phyloP scores from a whole-genome alignment of 352 stramenopile genomes.

The Globisporangium sylvaticum region DNA sequence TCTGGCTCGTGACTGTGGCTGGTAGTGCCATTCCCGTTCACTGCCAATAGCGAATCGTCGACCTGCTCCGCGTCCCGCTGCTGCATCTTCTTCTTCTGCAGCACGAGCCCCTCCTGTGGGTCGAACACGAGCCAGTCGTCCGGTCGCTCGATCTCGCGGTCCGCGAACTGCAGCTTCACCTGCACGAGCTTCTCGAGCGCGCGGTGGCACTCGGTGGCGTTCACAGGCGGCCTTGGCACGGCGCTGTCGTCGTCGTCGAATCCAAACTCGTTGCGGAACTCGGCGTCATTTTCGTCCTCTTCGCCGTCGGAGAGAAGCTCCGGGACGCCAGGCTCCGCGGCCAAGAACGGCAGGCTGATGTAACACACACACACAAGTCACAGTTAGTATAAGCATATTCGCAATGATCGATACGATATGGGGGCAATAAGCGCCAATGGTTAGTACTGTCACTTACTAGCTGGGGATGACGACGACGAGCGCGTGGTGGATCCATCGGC shows the following conservation, averaged over 20 bases:
- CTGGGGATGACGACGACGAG: constrained; percentile 43
- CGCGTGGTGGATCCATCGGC: constrained; percentile 53
- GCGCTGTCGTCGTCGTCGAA: constrained; percentile 22
- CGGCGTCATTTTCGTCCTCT: constrained; percentile 15
- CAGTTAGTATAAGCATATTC: neutral
- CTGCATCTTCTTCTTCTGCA: constrained; percentile 37
- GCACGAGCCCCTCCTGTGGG: constrained; percentile 50
- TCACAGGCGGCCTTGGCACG: constrained; percentile 16
- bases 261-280: constrained; percentile 16
- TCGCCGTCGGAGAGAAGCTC: constrained; percentile 58
- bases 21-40: neutral
- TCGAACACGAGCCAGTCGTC: constrained; percentile 81
- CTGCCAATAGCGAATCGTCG: neutral
- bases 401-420: neutral
- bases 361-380: neutral
- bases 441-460: constrained; percentile 35
- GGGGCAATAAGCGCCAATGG: neutral
- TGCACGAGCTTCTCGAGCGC: constrained; percentile 56
- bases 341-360: constrained; percentile 50
- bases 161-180: constrained; percentile 51
- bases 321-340: constrained; percentile 48
- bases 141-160: constrained; percentile 46
- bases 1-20: neutral
- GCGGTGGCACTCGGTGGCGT: constrained; percentile 34
- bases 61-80: constrained; percentile 12